Base-by-base conservation (phyloP, 2,329 filamentous ascomycete species). In the Blumeriella jaapii region DNA sequence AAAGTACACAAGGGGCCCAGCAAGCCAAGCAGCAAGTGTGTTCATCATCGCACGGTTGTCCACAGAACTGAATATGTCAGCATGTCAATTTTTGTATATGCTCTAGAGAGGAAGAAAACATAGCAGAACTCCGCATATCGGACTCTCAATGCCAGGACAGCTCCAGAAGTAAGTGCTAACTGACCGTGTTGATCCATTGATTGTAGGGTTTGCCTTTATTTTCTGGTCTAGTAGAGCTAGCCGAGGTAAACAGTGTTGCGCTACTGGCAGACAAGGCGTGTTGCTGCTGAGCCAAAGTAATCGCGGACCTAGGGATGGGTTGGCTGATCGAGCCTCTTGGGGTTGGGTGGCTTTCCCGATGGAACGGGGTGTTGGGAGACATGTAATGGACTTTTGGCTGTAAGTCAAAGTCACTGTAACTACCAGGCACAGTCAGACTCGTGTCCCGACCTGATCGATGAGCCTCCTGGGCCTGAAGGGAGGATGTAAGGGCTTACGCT, bases 21-120 rank as follows among this genome's bases (percentile, higher is more conserved):
- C 59, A 47, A 2, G 60, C 61, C 3, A 57, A 55, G 6, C 59
- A 42, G 32, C 60, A 61, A 5, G 58, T 61, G 0, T 47, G 45
- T 0, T 51, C 30, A 47, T 64, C 55, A 31, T 19, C 22, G 13
- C 16, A 13, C 28, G 31, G 52, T 40, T 47, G 51, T 29, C 30
- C 51, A 48, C 61, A 65, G 56, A 52, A 62, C 54, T 12, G 56
- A n/a, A n/a, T n/a, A n/a, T n/a, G n/a, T n/a, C n/a, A n/a, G n/a
- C n/a, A n/a, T n/a, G n/a, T n/a, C n/a, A n/a, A n/a, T n/a, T n/a
- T n/a, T n/a, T n/a, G n/a, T n/a, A n/a, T n/a, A n/a, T n/a, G n/a
- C n/a, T n/a, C n/a, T n/a, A n/a, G n/a, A n/a, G n/a, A n/a, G n/a
- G n/a, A n/a, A n/a, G n/a, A n/a, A n/a, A n/a, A n/a, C n/a, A n/a